Percentiles rank a stretch among this genome's conserved stretches.
Evolutionary conservation across 768 basidiomycete species (phyloP).

Genomic region (Terana coerulea): DNA sequence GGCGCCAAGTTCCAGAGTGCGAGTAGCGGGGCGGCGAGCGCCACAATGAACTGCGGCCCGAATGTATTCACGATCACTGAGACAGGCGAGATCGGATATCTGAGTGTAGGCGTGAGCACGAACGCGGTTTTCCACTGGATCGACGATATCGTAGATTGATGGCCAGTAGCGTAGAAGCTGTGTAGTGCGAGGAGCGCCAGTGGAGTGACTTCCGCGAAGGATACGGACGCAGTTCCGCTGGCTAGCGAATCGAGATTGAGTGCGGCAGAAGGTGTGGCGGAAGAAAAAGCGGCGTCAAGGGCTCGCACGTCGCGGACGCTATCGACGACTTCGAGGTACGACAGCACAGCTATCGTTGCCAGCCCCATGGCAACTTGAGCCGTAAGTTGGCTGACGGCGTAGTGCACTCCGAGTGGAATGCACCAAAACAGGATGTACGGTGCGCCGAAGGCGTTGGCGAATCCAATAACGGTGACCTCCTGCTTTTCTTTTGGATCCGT

Average conservation of each 20-base stretch:
- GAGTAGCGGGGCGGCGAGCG: slow-evolving; percentile 66
- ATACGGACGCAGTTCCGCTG: slow-evolving; percentile 31
- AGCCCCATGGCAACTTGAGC: slow-evolving; percentile 78
- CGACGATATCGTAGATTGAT: slow-evolving; percentile 84
- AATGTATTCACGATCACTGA: slow-evolving; percentile 77
- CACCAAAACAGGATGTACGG: slow-evolving; percentile 83
- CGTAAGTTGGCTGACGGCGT: slow-evolving; percentile 68
- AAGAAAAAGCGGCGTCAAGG: slow-evolving; percentile 49
- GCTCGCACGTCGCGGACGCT: slow-evolving; percentile 68
- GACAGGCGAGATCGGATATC: slow-evolving; percentile 69
- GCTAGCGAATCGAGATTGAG: slow-evolving; percentile 31
- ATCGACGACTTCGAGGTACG: slow-evolving; percentile 78
- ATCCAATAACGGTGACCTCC: slow-evolving; percentile 69
- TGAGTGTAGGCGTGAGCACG: slow-evolving; percentile 63
- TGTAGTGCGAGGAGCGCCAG: slow-evolving; percentile 75
- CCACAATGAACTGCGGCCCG: slow-evolving; percentile 64
- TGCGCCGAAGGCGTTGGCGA: slow-evolving; percentile 86
- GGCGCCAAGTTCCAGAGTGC: slow-evolving; percentile 85
- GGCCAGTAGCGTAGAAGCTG: slow-evolving; percentile 85
- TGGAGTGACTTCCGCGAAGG: slow-evolving; percentile 67
- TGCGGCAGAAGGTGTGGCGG: slow-evolving; percentile 41
- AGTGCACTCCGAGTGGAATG: slow-evolving; percentile 58
- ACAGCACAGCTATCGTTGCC: slow-evolving; percentile 60
- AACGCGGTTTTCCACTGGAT: slow-evolving; percentile 97
- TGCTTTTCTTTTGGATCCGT: slow-evolving; percentile 29